Evolutionary conservation across 768 basidiomycete genomes (phyloP).

Genomic region (Psilocybe subaeruginosa): DNA sequence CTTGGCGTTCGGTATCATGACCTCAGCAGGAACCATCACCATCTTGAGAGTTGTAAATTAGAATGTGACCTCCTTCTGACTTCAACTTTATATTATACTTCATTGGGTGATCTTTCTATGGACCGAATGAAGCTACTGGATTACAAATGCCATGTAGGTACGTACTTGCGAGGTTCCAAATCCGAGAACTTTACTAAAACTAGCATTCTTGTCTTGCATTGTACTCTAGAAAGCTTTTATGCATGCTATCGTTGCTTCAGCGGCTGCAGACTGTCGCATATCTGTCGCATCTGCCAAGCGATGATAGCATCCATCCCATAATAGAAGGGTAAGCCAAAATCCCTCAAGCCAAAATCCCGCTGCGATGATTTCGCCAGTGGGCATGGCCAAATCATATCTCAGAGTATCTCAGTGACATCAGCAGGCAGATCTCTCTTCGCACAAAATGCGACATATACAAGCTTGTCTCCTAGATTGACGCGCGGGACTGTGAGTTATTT

Average conservation of each 20-base stretch:
- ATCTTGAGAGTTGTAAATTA: no score
- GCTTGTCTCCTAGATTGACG: conserved; percentile 1
- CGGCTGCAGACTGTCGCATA: neutral
- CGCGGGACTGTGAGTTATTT: neutral
- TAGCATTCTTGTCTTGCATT: no score
- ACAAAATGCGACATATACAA: neutral
- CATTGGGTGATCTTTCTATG: no score
- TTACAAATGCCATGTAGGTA: no score
- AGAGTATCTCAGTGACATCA: neutral
- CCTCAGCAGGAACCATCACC: no score
- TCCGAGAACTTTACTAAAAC: no score
- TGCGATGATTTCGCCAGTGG: conserved; percentile 22
- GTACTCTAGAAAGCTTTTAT: no score
- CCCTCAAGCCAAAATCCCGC: conserved; percentile 20
- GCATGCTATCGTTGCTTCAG: no score
- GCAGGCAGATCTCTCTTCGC: conserved; percentile 2
- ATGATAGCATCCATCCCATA: neutral
- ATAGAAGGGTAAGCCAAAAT: conserved; percentile 17
- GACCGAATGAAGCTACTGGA: no score
- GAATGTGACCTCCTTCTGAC: no score
- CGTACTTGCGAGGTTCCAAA: no score
- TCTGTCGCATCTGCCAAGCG: conserved; percentile 1
- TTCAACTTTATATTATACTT: no score
- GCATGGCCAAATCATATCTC: neutral
- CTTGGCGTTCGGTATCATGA: neutral